Conservation (phyloP, 768 basidiomycete species). For the Boletus reticuloceps region DNA sequence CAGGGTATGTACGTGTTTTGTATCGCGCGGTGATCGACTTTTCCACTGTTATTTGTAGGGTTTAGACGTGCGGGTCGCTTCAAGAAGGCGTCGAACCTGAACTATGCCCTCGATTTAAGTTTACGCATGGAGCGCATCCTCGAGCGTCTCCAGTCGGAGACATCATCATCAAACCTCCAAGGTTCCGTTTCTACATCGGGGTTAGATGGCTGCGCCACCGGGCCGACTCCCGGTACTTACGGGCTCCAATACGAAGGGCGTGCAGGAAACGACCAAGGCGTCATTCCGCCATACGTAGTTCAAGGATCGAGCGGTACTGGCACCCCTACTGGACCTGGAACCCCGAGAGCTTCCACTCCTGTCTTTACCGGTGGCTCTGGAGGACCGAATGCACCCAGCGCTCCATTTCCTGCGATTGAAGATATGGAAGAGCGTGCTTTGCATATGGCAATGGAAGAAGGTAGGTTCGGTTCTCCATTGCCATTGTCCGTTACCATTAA, state of each 20-base stretch:
- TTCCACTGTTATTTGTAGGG: constrained; percentile 9
- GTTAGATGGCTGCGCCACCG: constrained; percentile 20
- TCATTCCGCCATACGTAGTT: constrained; percentile 21
- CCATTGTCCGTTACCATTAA: constrained; percentile 37
- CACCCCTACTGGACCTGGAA: constrained; percentile 27
- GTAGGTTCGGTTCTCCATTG: constrained; percentile 30
- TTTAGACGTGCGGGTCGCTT: constrained; percentile 67
- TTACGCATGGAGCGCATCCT: constrained; percentile 35
- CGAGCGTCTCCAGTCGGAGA: constrained; percentile 28
- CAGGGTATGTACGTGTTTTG: constrained; percentile 37
- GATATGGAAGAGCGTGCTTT: constrained; percentile 50
- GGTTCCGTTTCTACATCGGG: constrained; percentile 23
- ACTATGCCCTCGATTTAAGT: constrained; percentile 59
- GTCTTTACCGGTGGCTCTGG: constrained; percentile 3
- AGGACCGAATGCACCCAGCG: constrained; percentile 4
- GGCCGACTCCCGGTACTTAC: constrained; percentile 41
- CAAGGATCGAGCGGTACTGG: constrained; percentile 20
- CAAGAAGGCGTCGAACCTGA: constrained; percentile 95
- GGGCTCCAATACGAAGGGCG: constrained; percentile 67
- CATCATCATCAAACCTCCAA: constrained; percentile 19
- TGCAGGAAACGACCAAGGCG: constrained; percentile 55
- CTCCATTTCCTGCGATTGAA: constrained; percentile 24
- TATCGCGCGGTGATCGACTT: constrained; percentile 35
- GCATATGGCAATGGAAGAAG: constrained; percentile 51
- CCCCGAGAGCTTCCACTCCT: constrained; percentile 18